These are phyloP conservation scores for Fusarium haematococcum DNA, from an alignment of 2,329 filamentous ascomycete species.

Conservation along the genomic window DNA sequence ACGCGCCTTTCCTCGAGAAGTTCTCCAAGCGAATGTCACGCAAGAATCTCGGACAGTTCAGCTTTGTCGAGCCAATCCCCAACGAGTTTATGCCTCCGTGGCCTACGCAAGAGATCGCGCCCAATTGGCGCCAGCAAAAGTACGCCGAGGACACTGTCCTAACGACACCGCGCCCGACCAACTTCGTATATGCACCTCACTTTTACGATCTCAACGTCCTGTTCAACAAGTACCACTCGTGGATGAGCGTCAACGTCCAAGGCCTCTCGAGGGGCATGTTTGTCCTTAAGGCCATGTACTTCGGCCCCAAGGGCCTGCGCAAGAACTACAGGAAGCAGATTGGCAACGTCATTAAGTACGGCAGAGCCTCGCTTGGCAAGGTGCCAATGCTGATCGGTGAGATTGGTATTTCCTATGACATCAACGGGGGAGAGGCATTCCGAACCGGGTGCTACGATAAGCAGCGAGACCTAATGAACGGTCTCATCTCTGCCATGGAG, in stretches of 20 bases:
- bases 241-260: slow-evolving; percentile 56
- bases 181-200: slow-evolving; percentile 56
- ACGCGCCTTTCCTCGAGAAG: slow-evolving; percentile 53
- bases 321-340: slow-evolving; percentile 55
- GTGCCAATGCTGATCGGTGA: slow-evolving; percentile 55
- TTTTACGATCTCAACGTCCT: slow-evolving; percentile 58
- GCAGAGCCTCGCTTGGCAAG: slow-evolving; percentile 47
- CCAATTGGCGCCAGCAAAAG: slow-evolving; percentile 22
- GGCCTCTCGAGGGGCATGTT: slow-evolving; percentile 55
- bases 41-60: slow-evolving; percentile 45
- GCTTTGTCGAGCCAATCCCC: slow-evolving; percentile 56
- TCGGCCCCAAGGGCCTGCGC: slow-evolving; percentile 51
- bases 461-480: slow-evolving; percentile 54
- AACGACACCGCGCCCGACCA: slow-evolving; percentile 42
- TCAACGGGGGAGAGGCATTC: slow-evolving; percentile 52
- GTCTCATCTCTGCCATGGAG: slow-evolving; percentile 56
- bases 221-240: slow-evolving; percentile 51
- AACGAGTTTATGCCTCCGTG: slow-evolving; percentile 57
- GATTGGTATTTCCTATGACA: slow-evolving; percentile 56
- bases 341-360: slow-evolving; percentile 50
- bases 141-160: slow-evolving; percentile 47
- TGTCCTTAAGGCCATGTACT: slow-evolving; percentile 55
- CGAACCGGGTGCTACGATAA: slow-evolving; percentile 53
- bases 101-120: slow-evolving; percentile 33
- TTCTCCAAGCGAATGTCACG: slow-evolving; percentile 51